phyloP scores from a whole-genome alignment of 1,284 basidiomycete species.

The Moniliella sp. region DNA sequence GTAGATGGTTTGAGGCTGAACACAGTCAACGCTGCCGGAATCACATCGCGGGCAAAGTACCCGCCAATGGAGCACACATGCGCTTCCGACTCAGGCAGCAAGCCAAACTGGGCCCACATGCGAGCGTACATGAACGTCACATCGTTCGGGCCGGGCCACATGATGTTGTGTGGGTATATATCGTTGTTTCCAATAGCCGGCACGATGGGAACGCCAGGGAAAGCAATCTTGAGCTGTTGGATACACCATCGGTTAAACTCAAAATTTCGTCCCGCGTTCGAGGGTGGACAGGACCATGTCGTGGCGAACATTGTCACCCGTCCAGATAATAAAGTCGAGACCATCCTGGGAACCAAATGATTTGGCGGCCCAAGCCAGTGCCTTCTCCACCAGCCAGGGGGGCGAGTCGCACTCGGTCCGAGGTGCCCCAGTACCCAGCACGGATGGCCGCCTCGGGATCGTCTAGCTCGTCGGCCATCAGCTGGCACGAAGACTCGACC shows the following conservation, averaged over 20 bases:
- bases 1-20: conserved; percentile 77
- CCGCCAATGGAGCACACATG: conserved; percentile 44
- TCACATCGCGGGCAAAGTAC: conserved; percentile 62
- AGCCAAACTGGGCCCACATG: conserved; percentile 61
- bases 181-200: conserved; percentile 52
- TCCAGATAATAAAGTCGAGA: conserved; percentile 65
- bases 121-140: conserved; percentile 49
- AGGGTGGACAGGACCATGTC: conserved; percentile 59
- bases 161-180: conserved; percentile 35
- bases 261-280: conserved; percentile 61
- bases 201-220: conserved; percentile 58
- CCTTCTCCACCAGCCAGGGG: too few species aligned
- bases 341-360: too few species aligned
- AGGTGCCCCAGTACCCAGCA: too few species aligned
- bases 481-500: conserved; percentile 10
- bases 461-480: too few species aligned
- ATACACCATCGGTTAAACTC: conserved; percentile 51
- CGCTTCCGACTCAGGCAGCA: conserved; percentile 58
- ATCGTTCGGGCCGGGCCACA: conserved; percentile 49
- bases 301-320: conserved; percentile 75
- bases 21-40: conserved; percentile 53
- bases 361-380: too few species aligned
- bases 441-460: too few species aligned
- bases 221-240: conserved; percentile 49
- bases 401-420: too few species aligned